Conservation (phyloP, 2,329 filamentous ascomycete species). For the Leptographium lundbergii region DNA sequence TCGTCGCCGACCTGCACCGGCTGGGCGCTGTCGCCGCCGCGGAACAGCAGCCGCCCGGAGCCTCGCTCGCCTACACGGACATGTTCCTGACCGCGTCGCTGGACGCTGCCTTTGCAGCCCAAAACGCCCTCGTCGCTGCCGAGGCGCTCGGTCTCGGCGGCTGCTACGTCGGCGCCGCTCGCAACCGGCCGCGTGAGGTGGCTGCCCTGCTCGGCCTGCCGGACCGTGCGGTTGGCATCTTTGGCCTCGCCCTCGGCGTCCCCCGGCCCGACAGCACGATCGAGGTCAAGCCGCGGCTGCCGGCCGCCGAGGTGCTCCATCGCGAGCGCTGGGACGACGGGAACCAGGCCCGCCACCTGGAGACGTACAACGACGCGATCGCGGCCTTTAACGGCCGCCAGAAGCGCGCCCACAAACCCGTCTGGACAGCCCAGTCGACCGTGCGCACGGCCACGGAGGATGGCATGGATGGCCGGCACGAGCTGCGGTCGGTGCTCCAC, state of each 20-base stretch:
- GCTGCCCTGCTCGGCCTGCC: constrained; percentile 17
- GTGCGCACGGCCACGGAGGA: constrained; percentile 16
- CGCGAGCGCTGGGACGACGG: constrained; percentile 15
- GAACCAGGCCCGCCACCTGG: constrained; percentile 11
- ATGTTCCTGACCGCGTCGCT: constrained; percentile 21
- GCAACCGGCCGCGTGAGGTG: constrained; percentile 17
- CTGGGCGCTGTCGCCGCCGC: constrained; percentile 14
- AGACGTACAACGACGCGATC: constrained; percentile 15
- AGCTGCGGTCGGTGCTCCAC: constrained; percentile 14
- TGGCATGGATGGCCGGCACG: constrained; percentile 17
- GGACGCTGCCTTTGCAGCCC: constrained; percentile 19
- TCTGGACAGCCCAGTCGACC: constrained; percentile 17
- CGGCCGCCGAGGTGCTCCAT: constrained; percentile 16
- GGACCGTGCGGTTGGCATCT: constrained; percentile 17
- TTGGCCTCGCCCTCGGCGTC: constrained; percentile 18
- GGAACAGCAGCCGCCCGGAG: constrained; percentile 10
- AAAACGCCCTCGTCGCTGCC: constrained; percentile 18
- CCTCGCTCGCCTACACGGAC: constrained; percentile 18
- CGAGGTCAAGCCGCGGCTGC: constrained; percentile 18
- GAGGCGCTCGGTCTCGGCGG: constrained; percentile 19
- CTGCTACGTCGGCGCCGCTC: constrained; percentile 20
- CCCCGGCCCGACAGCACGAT: constrained; percentile 14
- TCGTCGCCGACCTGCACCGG: constrained; percentile 21
- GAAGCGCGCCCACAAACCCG: constrained; percentile 13
- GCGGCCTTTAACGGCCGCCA: constrained; percentile 16